Base-by-base conservation (phyloP, 768 basidiomycete genomes). In the Dendrothele bispora region DNA sequence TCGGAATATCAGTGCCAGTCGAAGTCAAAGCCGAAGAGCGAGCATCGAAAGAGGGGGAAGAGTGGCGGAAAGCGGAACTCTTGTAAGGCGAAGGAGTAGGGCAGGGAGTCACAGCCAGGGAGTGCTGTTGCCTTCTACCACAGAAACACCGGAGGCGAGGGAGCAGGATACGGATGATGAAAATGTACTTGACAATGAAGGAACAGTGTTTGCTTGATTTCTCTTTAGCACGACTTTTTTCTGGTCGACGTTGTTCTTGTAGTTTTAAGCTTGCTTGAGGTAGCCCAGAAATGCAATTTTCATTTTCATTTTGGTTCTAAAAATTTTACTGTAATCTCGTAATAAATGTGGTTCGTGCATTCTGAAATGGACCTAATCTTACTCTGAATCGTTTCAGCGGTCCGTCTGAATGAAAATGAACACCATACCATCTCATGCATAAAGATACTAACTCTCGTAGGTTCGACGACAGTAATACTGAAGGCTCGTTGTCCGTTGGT, bases 31-130 rank as follows among this genome's bases (percentile, higher is more conserved):
- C 51, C 71, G 79, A n/a, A 70, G 82, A 41, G 76, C 58, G 43
- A 84, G 82, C 50, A 68, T 81, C 27, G 86, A 86, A 51, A 73
- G 78, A 4, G 83, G 86, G 5, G 86, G 74, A 18, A 68, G 87
- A 28, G 73, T 88, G 22, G 87, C 85, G 1, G 87, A 89, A 70
- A 84, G 79, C 34, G 84, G 84, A 12, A 73, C 71, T 42, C 60
- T 89, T 52, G 53, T 8, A 44, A 46, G 75, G 37, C 70, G 74
- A 18, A 61, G 80, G 48, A 77, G 75, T 58, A 72, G 73, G 36
- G 71, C 76, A 21, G 73, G 72, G 20, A 79, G 77, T 53, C 70
- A 71, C 54, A 72, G 67, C 42, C 55, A 49, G 28, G 40, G 30
- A 11, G 39, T 32, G 7, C 39, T 39, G 20, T 25, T 74, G 15